A percentile compares a stretch with the other conserved stretches of the same genome.
These are phyloP conservation scores for Proliferodiscus dingleyae DNA, from an alignment of 2,329 filamentous ascomycete species.

Conservation along the genomic window DNA sequence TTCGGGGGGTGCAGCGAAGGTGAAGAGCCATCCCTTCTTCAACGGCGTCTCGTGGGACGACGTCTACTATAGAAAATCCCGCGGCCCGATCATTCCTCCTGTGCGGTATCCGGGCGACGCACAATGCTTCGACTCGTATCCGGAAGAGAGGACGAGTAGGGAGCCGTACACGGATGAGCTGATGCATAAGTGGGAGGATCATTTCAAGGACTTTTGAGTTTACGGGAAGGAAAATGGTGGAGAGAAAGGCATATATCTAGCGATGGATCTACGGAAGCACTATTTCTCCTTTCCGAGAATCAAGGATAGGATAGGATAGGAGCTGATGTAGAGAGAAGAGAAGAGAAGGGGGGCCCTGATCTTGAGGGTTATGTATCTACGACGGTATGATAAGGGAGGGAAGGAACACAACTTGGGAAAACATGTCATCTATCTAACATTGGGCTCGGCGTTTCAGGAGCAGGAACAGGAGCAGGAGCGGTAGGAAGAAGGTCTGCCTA, in stretches of 20 bases:
- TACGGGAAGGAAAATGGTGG: neutral
- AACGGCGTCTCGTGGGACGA: slow-evolving; percentile 68
- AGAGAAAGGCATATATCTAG: neutral
- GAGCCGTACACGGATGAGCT: slow-evolving; percentile 67
- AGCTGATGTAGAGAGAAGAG: neutral
- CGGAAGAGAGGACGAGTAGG: slow-evolving; percentile 64
- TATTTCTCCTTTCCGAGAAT: neutral
- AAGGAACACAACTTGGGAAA: no score
- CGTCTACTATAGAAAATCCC: slow-evolving; percentile 56
- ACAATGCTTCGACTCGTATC: slow-evolving; percentile 77
- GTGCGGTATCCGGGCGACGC: slow-evolving; percentile 69
- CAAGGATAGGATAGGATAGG: neutral
- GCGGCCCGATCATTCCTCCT: slow-evolving; percentile 72
- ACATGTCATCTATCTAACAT: no score
- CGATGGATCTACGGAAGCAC: neutral
- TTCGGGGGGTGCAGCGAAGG: slow-evolving; percentile 63
- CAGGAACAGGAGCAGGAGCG: no score
- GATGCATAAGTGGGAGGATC: slow-evolving; percentile 62
- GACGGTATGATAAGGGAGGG: no score
- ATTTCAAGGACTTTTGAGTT: slow-evolving; percentile 64
- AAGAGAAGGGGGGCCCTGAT: neutral
- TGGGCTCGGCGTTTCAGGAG: no score
- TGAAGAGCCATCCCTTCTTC: slow-evolving; percentile 77
- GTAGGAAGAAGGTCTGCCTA: no score
- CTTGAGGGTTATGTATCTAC: no score